Evolutionary conservation across 495 filamentous ascomycete genomes (phyloP).

Genomic region (Podospora anserina): DNA sequence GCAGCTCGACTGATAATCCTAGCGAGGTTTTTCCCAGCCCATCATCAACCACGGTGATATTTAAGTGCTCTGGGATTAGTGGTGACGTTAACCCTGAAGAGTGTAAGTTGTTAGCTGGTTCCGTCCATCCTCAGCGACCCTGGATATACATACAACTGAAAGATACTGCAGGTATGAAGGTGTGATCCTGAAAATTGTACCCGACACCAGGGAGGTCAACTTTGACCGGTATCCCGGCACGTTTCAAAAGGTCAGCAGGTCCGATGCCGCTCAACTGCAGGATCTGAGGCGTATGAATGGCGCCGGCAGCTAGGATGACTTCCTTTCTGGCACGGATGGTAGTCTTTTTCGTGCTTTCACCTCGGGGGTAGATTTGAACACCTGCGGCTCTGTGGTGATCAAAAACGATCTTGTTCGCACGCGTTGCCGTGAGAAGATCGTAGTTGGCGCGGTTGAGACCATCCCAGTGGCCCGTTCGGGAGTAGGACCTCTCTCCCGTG

Average conservation of each 20-base stretch:
- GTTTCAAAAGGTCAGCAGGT: constrained; percentile 38
- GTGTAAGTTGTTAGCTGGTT: background rate
- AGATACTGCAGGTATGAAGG: constrained; percentile 27
- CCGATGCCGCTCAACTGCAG: constrained; percentile 53
- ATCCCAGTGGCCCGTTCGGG: constrained; percentile 20
- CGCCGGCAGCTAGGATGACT: constrained; percentile 51
- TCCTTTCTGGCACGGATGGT: constrained; percentile 40
- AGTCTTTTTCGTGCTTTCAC: constrained; percentile 1
- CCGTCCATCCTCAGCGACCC: background rate
- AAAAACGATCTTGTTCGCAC: constrained; percentile 43
- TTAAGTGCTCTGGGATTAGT: background rate
- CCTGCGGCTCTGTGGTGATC: constrained; percentile 28
- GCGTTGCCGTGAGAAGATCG: constrained; percentile 35
- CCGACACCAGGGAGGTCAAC: constrained; percentile 53
- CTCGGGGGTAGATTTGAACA: constrained; percentile 17
- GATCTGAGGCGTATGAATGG: constrained; percentile 50
- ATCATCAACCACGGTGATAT: constrained; percentile 19
- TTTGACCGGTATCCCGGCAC: constrained; percentile 38
- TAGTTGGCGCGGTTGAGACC: constrained; percentile 33
- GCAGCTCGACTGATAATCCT: constrained; percentile 27
- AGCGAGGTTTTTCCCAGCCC: constrained; percentile 49
- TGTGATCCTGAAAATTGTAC: constrained; percentile 55
- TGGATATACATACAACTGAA: constrained; percentile 24
- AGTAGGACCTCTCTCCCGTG: constrained; percentile 7
- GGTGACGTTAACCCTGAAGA: background rate